Conservation (phyloP, 257 asterid species). For the Ocimum tenuiflorum region DNA sequence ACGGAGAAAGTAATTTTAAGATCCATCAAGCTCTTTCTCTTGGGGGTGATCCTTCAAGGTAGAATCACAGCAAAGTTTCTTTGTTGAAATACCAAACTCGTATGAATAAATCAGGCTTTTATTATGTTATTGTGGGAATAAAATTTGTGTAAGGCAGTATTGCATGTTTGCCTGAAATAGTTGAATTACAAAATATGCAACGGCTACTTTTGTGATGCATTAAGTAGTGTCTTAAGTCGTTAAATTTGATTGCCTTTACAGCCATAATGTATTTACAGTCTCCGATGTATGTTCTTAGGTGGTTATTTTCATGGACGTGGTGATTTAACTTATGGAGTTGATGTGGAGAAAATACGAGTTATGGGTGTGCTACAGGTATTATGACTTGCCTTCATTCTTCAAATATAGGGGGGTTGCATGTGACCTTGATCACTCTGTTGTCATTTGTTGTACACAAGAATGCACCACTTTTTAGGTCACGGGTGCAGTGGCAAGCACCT, state of each 20-base stretch:
- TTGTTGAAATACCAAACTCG: conserved; percentile 4
- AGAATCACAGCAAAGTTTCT: conserved; percentile 3
- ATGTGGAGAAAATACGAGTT: conserved; percentile 57
- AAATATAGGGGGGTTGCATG: conserved; percentile 7
- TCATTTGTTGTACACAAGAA: background rate
- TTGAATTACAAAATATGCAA: background rate
- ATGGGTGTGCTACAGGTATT: conserved; percentile 95
- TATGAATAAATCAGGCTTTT: background rate
- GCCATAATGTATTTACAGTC: background rate
- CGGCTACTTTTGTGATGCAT: background rate
- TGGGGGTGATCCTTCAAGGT: conserved; percentile 93
- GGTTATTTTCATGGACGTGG: conserved; percentile 81
- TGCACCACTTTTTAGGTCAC: background rate
- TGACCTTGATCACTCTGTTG: conserved; percentile 1
- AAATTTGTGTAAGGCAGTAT: background rate
- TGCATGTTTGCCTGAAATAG: background rate
- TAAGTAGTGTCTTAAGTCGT: conserved; percentile 11
- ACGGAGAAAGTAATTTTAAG: conserved; percentile 61
- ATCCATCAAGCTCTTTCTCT: conserved; percentile 55
- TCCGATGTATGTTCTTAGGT: conserved; percentile 41
- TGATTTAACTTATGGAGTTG: conserved; percentile 73
- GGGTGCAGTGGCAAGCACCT: too few relatives aligned
- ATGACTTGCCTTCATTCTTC: background rate
- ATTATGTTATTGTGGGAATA: background rate
- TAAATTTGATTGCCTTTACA: background rate